Percentiles rank a stretch among this genome's conserved stretches.
Evolutionary conservation across 306 rosid genomes (phyloP).

Genomic region (Echinosophora koreensis): DNA sequence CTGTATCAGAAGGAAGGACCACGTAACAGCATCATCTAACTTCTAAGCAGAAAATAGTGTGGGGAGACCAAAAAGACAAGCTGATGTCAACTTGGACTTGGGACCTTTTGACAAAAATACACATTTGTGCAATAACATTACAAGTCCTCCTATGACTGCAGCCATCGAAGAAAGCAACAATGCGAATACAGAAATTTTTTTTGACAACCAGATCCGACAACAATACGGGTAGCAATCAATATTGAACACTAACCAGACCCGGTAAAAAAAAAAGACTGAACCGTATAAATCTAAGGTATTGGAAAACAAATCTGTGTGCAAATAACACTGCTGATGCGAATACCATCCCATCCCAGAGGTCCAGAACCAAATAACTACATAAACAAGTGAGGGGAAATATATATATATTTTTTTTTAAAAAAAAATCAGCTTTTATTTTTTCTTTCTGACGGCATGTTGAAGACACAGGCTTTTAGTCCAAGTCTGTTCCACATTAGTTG

Average conservation of each 20-base stretch:
- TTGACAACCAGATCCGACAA: no score
- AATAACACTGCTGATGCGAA: background rate
- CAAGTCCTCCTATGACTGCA: slow-evolving; percentile 39
- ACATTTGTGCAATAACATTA: slow-evolving; percentile 35
- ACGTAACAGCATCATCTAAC: slow-evolving; percentile 16
- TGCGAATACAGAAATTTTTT: background rate
- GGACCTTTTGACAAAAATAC: slow-evolving; percentile 45
- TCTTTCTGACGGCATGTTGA: slow-evolving; percentile 20
- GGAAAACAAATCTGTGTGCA: no score
- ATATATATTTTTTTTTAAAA: no score
- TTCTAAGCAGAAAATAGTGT: slow-evolving; percentile 20
- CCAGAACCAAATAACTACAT: slow-evolving; percentile 37
- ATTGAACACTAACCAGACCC: no score
- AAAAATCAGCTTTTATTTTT: slow-evolving; percentile 9
- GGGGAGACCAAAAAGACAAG: slow-evolving; percentile 44
- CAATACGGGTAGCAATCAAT: no score
- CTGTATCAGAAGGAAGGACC: slow-evolving; percentile 14
- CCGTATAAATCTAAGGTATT: no score
- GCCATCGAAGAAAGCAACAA: slow-evolving; percentile 47
- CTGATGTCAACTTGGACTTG: slow-evolving; percentile 52
- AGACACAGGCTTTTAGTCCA: slow-evolving; percentile 41
- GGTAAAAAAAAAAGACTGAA: no score
- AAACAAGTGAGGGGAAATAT: background rate
- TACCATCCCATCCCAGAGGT: background rate
- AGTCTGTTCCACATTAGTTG: slow-evolving; percentile 45